Conservation (phyloP, 2,329 filamentous ascomycete genomes). For the Eutypella sp. region DNA sequence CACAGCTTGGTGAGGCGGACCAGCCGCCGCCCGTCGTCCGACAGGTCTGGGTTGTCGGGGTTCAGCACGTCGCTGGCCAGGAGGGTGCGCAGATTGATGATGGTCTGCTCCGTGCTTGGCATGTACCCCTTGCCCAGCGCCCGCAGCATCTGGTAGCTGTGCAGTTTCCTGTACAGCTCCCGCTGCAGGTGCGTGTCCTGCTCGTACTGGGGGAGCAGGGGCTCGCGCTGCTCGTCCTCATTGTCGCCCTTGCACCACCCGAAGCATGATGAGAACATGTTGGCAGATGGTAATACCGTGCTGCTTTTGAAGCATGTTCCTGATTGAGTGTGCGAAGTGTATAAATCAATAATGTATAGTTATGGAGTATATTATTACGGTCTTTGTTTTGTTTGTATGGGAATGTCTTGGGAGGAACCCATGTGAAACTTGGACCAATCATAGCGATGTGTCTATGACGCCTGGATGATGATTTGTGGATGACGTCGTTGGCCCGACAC, state of each 20-base stretch:
- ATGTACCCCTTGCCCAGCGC: slow-evolving; percentile 81
- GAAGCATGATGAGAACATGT: slow-evolving; percentile 59
- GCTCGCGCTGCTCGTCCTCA: slow-evolving; percentile 64
- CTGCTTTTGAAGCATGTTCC: neutral
- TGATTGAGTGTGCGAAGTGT: neutral
- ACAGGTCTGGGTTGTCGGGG: slow-evolving; percentile 68
- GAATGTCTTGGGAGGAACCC: neutral
- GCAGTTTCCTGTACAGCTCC: slow-evolving; percentile 80
- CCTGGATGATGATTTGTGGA: neutral
- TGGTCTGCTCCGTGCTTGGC: slow-evolving; percentile 82
- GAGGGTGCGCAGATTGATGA: slow-evolving; percentile 73
- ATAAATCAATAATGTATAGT: neutral
- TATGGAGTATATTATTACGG: neutral
- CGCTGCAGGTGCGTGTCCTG: slow-evolving; percentile 77
- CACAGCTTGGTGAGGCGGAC: slow-evolving; percentile 67
- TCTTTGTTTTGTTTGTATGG: neutral
- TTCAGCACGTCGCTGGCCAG: slow-evolving; percentile 76
- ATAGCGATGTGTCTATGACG: neutral
- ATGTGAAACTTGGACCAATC: too few relatives aligned
- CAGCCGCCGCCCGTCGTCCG: slow-evolving; percentile 69
- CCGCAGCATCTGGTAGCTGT: slow-evolving; percentile 85
- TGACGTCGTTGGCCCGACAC: neutral
- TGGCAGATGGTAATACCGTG: slow-evolving; percentile 1
- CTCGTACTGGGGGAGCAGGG: slow-evolving; percentile 75
- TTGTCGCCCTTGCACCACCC: slow-evolving; percentile 46